Evolutionary conservation across 768 basidiomycete species (phyloP), one percentile per base, ranked within the genome.

Genomic region (Calocybe gangraenosa): DNA sequence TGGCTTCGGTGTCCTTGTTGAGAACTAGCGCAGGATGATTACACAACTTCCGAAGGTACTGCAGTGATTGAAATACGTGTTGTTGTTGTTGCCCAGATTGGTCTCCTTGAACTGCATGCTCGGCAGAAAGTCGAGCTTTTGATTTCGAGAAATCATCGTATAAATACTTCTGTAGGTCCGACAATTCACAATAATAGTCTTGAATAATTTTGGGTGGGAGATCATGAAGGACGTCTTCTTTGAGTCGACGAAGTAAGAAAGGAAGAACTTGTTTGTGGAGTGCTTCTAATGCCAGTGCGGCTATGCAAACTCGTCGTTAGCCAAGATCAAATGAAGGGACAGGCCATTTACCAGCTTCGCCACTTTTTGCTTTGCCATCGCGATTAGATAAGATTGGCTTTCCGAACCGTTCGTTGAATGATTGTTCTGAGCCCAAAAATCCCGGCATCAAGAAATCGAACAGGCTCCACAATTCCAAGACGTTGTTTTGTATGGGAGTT

Each of bases 401-500:
- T 49, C 92, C 85, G 59, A 96, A 99, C 22, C 91, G 80, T 46
- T 98, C 93, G 56, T 92, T 95, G 71, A 99, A 99, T 2, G 84
- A 86, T 11, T 83, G 64, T 63, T 98, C 96, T 10, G 87, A 92
- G n/a, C 96, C 96, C 41, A 99, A 70, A 69, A 99, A 98, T 3
- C 96, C 96, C 13, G 96, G 96, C 96, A 99, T 99, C 53, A 99
- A 69, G 69, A 98, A 99, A 66, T 99, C 96, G 64, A 99, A 99
- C 35, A 99, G 69, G 65, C 92, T 96, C 96, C 96, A 99, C 2
- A 99, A 70, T 61, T 99, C 96, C 39, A 99, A 72, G 2, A 99
- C 93, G 60, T 99, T 98, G 63, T 99, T 99, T 67, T 99, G 96
- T 47, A 99, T 98, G 0, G 96, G 96, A 5, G 96, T 99, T 30